Percentiles rank a stretch among this genome's conserved stretches.
Evolutionary conservation across 768 basidiomycete genomes (phyloP).

Genomic region (Candolleomyces aberdarensis): DNA sequence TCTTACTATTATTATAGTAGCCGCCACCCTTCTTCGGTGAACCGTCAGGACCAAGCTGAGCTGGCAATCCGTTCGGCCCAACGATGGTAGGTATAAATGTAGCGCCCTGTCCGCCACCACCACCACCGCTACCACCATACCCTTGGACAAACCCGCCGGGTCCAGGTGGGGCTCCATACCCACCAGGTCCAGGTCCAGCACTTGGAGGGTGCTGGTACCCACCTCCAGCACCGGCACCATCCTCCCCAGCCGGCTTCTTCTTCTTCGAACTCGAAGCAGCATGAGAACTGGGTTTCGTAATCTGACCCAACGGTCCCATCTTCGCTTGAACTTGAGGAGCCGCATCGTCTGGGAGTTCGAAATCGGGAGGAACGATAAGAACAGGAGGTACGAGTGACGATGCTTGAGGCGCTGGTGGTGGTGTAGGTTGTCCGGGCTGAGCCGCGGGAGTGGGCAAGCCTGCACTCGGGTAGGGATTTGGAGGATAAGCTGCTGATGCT

Average conservation of each 20-base stretch:
- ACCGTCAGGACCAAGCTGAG: not conserved
- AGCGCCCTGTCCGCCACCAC: conserved; percentile 15
- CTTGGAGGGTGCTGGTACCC: too few relatives aligned
- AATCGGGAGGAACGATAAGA: conserved; percentile 13
- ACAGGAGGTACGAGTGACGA: conserved; percentile 5
- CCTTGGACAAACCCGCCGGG: too few relatives aligned
- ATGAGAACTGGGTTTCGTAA: conserved; percentile 48
- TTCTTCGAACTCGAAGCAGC: conserved; percentile 55
- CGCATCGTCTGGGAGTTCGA: conserved; percentile 62
- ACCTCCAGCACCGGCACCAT: conserved; percentile 12
- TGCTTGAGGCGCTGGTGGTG: not conserved
- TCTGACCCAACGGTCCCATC: conserved; percentile 78
- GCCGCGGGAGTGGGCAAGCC: not conserved
- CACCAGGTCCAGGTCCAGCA: conserved; percentile 12
- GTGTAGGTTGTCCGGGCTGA: not conserved
- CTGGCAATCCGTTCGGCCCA: conserved; percentile 4
- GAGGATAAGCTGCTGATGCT: not conserved
- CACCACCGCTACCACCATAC: not conserved
- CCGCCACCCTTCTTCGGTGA: conserved; percentile 31
- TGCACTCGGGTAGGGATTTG: not conserved
- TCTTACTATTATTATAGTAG: not conserved
- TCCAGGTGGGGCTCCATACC: conserved; percentile 16
- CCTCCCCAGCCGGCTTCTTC: conserved; percentile 32
- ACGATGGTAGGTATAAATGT: conserved; percentile 6
- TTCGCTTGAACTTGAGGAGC: conserved; percentile 59